Base-by-base conservation (phyloP, 345 rosid species). In the Laguncularia racemosa region DNA sequence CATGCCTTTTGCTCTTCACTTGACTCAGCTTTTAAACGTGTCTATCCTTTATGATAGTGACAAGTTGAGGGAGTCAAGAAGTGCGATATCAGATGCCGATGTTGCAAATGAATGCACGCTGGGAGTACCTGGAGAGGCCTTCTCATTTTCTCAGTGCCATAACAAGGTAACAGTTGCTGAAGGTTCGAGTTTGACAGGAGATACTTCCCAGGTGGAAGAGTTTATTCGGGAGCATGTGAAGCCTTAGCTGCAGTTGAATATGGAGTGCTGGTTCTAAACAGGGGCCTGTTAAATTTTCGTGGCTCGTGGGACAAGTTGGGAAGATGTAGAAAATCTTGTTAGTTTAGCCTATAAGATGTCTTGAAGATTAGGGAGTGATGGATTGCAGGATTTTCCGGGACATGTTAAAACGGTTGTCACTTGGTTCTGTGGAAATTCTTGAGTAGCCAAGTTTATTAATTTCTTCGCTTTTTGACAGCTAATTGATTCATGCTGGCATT, bases 11-110 rank as follows among this genome's bases (percentile, higher is more conserved):
- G 50, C 28, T 54, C 15, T 18, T 12, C 10, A 33, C 40, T 6
- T 33, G 40, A 33, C 40, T 33, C 6, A 7, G 40, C 40, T 33
- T 33, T 33, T 33, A 33, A 33, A 33, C 9, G 11, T 33, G 9
- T 33, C 21, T 51, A 33, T 50, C n/a, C 58, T 54, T 46, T 23
- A 68, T 38, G 61, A 74, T 76, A 88, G 91, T 53, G 95, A 84
- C 54, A 88, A 88, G 67, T 59, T 84, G 48, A 53, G 87, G 59
- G 69, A 73, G 43, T 84, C 91, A 40, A 83, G 97, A 71, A 84
- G 82, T 53, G 84, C 76, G 63, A 46, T 89, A 43, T 86, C 95
- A 9, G 74, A 79, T 21, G 95, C 98, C 63, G 98, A 92, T 71
- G 71, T 92, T 23, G 75, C 95, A 14, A 80, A 72, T 61, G 93